Percentiles rank a stretch among this genome's conserved stretches.
These are phyloP conservation scores for Symbiodinium natans DNA, from an alignment of 73 alveolate genomes.

Conservation along the genomic window DNA sequence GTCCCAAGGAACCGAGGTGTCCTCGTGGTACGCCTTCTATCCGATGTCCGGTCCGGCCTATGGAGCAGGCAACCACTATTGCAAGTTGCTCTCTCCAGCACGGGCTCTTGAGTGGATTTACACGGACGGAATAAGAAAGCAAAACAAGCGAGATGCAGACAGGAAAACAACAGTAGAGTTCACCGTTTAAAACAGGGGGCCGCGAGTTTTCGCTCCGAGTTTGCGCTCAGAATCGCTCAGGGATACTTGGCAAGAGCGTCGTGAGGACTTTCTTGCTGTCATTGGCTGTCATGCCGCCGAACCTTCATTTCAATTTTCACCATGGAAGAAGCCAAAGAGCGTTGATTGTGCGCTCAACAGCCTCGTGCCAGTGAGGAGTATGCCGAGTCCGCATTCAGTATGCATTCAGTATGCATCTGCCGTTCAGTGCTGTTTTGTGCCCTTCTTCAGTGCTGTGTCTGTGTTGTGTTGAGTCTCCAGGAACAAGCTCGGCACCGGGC, in stretches of 20 bases:
- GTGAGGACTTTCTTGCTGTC: background rate
- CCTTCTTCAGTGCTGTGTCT: too few relatives aligned
- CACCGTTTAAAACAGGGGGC: background rate
- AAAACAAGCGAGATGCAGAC: background rate
- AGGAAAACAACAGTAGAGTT: background rate
- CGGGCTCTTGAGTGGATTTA: constrained; percentile 92
- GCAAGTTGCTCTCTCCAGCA: constrained; percentile 89
- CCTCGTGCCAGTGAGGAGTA: too few relatives aligned
- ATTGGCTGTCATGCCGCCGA: too few relatives aligned
- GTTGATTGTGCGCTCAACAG: background rate
- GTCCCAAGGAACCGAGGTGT: background rate
- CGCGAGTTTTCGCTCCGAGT: background rate
- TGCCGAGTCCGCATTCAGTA: too few relatives aligned
- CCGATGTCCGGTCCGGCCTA: constrained; percentile 47
- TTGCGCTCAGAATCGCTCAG: background rate
- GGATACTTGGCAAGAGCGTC: background rate
- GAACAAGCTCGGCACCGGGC: constrained; percentile 93
- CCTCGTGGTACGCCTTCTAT: constrained; percentile 81
- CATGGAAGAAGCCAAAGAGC: background rate
- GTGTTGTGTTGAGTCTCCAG: background rate
- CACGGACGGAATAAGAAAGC: constrained; percentile 24
- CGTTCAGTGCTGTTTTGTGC: too few relatives aligned
- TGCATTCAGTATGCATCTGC: too few relatives aligned
- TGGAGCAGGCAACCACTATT: constrained; percentile 93
- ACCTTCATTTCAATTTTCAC: background rate